Conservation (phyloP, 108 stramenopile species). For the Cyclotella atomus region DNA sequence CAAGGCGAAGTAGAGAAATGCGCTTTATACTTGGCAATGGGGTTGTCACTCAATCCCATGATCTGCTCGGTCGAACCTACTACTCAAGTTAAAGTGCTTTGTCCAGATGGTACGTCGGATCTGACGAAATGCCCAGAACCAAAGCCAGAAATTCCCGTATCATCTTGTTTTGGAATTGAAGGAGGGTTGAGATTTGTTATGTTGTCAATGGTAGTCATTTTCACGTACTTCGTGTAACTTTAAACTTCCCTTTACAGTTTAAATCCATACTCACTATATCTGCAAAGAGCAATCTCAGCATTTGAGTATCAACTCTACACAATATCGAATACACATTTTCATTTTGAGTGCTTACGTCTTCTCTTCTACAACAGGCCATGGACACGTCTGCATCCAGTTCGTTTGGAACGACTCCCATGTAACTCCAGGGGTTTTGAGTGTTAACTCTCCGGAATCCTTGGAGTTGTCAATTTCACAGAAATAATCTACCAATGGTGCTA, state of each 20-base stretch:
- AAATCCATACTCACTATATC: not conserved
- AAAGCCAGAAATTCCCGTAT: not conserved
- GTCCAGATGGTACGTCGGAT: conserved; percentile 30
- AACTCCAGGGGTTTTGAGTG: conserved; percentile 58
- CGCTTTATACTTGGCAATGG: conserved; percentile 19
- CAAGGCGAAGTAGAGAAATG: conserved; percentile 20
- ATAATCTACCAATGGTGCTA: conserved; percentile 74
- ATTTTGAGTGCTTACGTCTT: conserved; percentile 20
- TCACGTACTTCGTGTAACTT: not conserved
- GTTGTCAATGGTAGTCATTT: not conserved
- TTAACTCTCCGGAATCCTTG: conserved; percentile 55
- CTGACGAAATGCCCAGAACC: conserved; percentile 24
- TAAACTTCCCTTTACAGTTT: not conserved
- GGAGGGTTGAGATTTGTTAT: not conserved
- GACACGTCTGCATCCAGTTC: conserved; percentile 79
- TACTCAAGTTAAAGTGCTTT: conserved; percentile 5
- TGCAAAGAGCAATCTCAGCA: too few species aligned
- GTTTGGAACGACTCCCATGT: conserved; percentile 74
- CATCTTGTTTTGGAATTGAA: not conserved
- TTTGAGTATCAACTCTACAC: not conserved
- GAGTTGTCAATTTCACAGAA: conserved; percentile 79
- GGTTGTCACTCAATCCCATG: conserved; percentile 29
- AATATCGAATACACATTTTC: too few species aligned
- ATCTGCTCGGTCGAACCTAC: conserved; percentile 23
- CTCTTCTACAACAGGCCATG: conserved; percentile 11